Percentiles rank a stretch among this genome's conserved stretches.
These are phyloP conservation scores for Citeromyces siamensis DNA, from an alignment of 1,139 yeast species.

Conservation along the genomic window DNA sequence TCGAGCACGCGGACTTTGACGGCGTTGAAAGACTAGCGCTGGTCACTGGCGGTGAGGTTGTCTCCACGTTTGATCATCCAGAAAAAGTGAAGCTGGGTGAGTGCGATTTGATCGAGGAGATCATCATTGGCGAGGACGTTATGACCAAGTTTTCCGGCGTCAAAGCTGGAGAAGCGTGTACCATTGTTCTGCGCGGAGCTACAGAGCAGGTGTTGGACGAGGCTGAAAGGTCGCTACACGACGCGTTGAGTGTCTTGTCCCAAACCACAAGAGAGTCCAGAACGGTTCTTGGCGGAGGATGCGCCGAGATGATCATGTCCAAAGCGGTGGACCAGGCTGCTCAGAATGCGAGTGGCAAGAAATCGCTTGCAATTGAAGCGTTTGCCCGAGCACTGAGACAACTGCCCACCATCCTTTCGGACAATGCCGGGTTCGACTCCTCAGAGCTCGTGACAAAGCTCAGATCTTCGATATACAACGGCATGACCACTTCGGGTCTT, in stretches of 20 bases:
- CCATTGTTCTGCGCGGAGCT: constrained; percentile 92
- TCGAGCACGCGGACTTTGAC: constrained; percentile 97
- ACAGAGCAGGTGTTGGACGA: constrained; percentile 94
- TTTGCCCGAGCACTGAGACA: constrained; percentile 92
- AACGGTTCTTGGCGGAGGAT: constrained; percentile 96
- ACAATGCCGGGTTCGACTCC: constrained; percentile 94
- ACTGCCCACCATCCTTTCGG: constrained; percentile 90
- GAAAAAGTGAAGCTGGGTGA: constrained; percentile 76
- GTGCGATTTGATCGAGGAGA: constrained; percentile 85
- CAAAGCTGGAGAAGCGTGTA: constrained; percentile 93
- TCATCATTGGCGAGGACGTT: constrained; percentile 84
- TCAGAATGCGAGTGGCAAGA: constrained; percentile 87
- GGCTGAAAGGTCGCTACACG: constrained; percentile 95
- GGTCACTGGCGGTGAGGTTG: constrained; percentile 98
- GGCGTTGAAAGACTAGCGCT: constrained; percentile 95
- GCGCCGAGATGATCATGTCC: constrained; percentile 97
- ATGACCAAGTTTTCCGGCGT: constrained; percentile 88
- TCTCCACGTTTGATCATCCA: constrained; percentile 90
- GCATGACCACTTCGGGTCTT: constrained; percentile 83
- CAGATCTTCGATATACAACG: constrained; percentile 87
- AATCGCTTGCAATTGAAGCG: constrained; percentile 88
- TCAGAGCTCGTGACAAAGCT: constrained; percentile 85
- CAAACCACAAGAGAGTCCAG: constrained; percentile 94
- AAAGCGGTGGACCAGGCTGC: constrained; percentile 95
- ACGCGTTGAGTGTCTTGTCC: constrained; percentile 88